Evolutionary conservation across 352 stramenopile species (phyloP), one percentile per base, ranked within the genome.

Genomic region (Saprolegnia parasitica): DNA sequence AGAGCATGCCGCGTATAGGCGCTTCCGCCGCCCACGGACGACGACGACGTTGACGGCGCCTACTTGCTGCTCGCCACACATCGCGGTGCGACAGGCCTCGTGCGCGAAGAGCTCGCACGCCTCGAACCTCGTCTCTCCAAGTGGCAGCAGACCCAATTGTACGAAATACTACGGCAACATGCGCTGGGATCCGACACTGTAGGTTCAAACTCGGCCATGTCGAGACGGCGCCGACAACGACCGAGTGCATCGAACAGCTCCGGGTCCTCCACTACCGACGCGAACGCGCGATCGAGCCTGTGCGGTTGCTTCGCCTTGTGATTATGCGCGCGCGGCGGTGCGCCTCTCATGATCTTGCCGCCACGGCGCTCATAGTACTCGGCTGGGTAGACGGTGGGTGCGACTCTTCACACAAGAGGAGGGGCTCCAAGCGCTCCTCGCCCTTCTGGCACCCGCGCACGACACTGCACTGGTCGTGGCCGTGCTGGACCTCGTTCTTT

Each of bases 91-190:
- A 26, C n/a, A 24, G 52, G 35, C 13, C 11, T 35, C 24, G 52
- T 60, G 35, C 52, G 52, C 13, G 13, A 60, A 60, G 52, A 60
- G 52, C 52, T 60, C 35, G 24, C 52, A 9, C 52, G 52, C 35
- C 13, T 60, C 35, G 52, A 60, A 10, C 10, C 42, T 49, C 35
- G 52, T n/a, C 11, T 26, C 52, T 60, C 52, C 35, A 60, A 60
- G 20, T 60, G 52, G 52, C 52, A 60, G 35, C 52, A 60, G 35
- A 40, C 35, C 13, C 52, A 60, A 24, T 8, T 60, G 52, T 60
- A 20, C 20, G 35, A 42, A 3, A 9, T 20, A 1, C 18, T 1
- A 24, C 24, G 11, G 9, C 1, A 60, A 11, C 20, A 26, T 8
- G 24, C 13, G 3, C 1, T 60, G 24, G 16, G 24, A 23, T 6